phyloP scores from a whole-genome alignment of 1,139 yeast genomes.

The Casaregolazyma lundiana region DNA sequence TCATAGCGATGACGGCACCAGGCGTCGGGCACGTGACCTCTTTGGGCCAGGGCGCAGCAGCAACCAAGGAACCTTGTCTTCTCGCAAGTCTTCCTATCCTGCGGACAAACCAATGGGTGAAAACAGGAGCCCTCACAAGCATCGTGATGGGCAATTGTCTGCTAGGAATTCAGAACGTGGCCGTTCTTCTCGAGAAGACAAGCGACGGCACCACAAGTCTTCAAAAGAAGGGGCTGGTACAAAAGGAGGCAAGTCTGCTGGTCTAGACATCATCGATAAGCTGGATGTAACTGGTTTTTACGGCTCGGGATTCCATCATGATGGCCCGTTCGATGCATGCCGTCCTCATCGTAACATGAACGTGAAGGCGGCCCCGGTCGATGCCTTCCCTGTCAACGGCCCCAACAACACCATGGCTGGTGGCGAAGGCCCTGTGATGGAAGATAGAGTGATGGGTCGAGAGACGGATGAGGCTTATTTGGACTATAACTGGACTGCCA shows the following conservation, averaged over 20 bases:
- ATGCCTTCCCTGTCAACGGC: slow-evolving; percentile 93
- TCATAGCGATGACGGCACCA: slow-evolving; percentile 14
- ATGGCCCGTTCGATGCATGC: slow-evolving; percentile 98
- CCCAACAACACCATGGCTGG: slow-evolving; percentile 87
- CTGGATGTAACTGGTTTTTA: slow-evolving; percentile 92
- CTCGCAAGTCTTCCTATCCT: slow-evolving; percentile 6
- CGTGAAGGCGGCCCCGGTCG: slow-evolving; percentile 73
- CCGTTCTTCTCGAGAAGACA: slow-evolving; percentile 2
- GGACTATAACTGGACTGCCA: slow-evolving; percentile 18
- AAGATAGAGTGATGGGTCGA: slow-evolving; percentile 35
- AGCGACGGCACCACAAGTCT: slow-evolving; percentile 9
- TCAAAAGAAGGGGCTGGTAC: slow-evolving; percentile 38
- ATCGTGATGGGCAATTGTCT: slow-evolving; percentile 4
- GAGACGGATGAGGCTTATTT: slow-evolving; percentile 31
- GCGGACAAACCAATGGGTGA: slow-evolving; percentile 10
- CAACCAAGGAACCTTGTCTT: slow-evolving; percentile 13
- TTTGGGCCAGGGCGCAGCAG: neutral
- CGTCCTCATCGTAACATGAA: slow-evolving; percentile 92
- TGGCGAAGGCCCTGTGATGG: slow-evolving; percentile 37
- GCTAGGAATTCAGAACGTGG: neutral
- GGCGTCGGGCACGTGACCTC: slow-evolving; percentile 1
- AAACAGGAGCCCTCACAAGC: slow-evolving; percentile 11
- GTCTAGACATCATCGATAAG: slow-evolving; percentile 85
- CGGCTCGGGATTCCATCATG: slow-evolving; percentile 96
- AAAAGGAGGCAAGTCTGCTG: slow-evolving; percentile 17